Conservation (phyloP, 164 flowering plant genomes). For the Sedum album region DNA sequence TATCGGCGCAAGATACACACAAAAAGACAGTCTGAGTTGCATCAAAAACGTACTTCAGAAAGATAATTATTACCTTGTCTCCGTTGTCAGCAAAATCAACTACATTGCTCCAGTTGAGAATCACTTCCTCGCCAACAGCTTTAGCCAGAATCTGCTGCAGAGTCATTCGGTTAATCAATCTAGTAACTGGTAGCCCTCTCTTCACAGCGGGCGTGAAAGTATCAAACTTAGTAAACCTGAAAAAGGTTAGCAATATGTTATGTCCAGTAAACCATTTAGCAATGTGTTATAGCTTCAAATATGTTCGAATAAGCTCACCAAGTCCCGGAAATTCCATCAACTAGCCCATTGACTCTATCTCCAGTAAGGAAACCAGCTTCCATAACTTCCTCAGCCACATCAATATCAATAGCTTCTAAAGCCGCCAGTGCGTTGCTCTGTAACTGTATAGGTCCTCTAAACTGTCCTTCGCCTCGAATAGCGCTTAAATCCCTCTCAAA, state of each 20-base stretch:
- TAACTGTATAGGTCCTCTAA: conserved; percentile 94
- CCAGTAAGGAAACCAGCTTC: conserved; percentile 83
- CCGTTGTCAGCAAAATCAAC: conserved; percentile 72
- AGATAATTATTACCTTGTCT: conserved; percentile 62
- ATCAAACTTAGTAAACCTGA: conserved; percentile 94
- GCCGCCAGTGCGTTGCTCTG: conserved; percentile 97
- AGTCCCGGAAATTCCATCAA: conserved; percentile 88
- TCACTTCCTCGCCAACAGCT: conserved; percentile 80
- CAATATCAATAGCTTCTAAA: conserved; percentile 88
- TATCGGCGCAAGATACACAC: conserved; percentile 10
- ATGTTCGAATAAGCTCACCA: conserved; percentile 34
- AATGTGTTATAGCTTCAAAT: no score
- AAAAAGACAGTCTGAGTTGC: no score
- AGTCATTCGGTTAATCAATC: conserved; percentile 85
- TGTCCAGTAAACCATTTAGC: no score
- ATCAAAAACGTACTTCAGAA: no score
- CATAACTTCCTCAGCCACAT: conserved; percentile 87
- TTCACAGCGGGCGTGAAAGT: conserved; percentile 96
- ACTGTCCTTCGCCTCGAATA: conserved; percentile 94
- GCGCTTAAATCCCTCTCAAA: conserved; percentile 95
- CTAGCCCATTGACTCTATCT: conserved; percentile 85
- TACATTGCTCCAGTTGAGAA: conserved; percentile 74
- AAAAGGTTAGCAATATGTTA: not conserved
- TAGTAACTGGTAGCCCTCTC: conserved; percentile 89
- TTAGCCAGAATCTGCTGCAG: conserved; percentile 73